Evolutionary conservation across 1,139 yeast genomes (phyloP), one percentile per base, ranked within the genome.

Genomic region (Arxiozyma heterogenica): DNA sequence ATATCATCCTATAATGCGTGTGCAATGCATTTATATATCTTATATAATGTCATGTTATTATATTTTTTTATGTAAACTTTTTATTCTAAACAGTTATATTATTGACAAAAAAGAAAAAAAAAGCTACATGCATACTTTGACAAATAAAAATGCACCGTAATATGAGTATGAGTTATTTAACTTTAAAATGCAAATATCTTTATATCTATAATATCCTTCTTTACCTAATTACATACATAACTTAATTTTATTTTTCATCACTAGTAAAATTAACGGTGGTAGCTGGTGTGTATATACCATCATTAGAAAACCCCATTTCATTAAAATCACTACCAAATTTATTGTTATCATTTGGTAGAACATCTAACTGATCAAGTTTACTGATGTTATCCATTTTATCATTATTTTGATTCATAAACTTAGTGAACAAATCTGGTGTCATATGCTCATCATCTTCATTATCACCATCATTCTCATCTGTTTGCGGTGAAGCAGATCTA

Each of bases 391-490:
- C 49, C 41, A 44, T 48, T 18, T 44, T 49, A 27, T 44, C 48
- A 20, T 34, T 44, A 34, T 45, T 27, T 18, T 47, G 49, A 21
- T 50, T 41, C 11, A 52, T 53, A 51, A 57, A 57, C 21, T 58
- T 52, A 15, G 59, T 53, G 39, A 58, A 58, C 27, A 58, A 51
- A 52, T 57, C 54, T 2, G 45, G 51, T 12, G 25, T 47, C 4
- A 47, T 51, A 38, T 44, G 44, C 3, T 46, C 51, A 41, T 43
- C 52, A 22, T 51, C 44, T 2, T 44, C 51, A 41, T 43, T 53
- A 22, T 51, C 51, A 21, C 50, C 55, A n/a, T 53, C 55, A 15
- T 46, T 21, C 11, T 17, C 30, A 46, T 46, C 49, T 12, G 30
- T 21, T 21, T 21, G 49, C 22, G 11, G 38, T 17, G 49, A 17